These are phyloP conservation scores for Colletotrichum sp. DNA, from an alignment of 2,329 filamentous ascomycete species.

Conservation along the genomic window DNA sequence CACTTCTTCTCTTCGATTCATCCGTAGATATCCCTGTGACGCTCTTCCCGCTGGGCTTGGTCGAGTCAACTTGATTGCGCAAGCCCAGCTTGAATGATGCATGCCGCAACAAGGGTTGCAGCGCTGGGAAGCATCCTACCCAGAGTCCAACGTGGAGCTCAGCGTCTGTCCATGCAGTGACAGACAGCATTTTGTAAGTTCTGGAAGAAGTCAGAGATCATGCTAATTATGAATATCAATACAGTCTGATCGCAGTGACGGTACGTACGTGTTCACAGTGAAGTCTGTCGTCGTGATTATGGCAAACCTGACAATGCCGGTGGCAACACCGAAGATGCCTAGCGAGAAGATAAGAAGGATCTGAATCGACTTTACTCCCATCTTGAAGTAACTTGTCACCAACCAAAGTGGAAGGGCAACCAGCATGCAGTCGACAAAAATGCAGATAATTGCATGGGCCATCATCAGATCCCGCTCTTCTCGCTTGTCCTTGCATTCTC, in stretches of 20 bases:
- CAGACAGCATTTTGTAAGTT: conserved; percentile 39
- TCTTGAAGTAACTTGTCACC: conserved; percentile 39
- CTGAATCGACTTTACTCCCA: conserved; percentile 33
- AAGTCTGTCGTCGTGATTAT: conserved; percentile 36
- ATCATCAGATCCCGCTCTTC: conserved; percentile 35
- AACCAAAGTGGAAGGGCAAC: conserved; percentile 41
- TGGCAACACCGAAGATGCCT: conserved; percentile 39
- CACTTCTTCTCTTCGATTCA: neutral
- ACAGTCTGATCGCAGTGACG: no score
- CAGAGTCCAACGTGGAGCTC: conserved; percentile 48
- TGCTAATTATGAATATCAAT: neutral
- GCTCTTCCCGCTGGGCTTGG: neutral
- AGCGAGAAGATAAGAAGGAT: conserved; percentile 41
- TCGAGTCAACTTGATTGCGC: neutral
- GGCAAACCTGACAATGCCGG: conserved; percentile 41
- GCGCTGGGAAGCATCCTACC: conserved; percentile 43
- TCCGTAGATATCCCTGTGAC: neutral
- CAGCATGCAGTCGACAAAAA: conserved; percentile 38
- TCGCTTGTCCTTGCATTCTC: conserved; percentile 28
- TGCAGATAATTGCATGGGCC: conserved; percentile 32
- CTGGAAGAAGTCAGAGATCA: conserved; percentile 20
- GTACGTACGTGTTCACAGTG: conserved; percentile 34
- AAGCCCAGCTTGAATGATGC: neutral
- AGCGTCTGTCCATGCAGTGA: conserved; percentile 43
- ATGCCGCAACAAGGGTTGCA: conserved; percentile 33